A percentile compares a stretch with the other conserved stretches of the same genome.
These are phyloP conservation scores for Albugo laibachii DNA, from an alignment of 352 stramenopile species.

Conservation along the genomic window DNA sequence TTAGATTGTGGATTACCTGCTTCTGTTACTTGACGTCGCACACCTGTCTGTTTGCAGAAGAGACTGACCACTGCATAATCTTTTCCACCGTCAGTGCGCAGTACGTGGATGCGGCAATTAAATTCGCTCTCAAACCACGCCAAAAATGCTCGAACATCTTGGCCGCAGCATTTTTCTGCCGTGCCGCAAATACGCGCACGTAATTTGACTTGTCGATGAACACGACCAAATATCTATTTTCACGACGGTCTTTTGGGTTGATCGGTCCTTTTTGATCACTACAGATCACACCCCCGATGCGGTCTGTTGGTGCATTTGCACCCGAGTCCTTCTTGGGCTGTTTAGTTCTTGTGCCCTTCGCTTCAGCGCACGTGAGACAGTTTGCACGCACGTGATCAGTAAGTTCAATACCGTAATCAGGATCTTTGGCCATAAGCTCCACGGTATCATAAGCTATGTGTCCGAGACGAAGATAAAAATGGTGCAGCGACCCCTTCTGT, in stretches of 20 bases:
- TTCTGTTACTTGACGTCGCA: not conserved
- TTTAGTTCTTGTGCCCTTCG: not conserved
- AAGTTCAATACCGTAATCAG: slow-evolving; percentile 1
- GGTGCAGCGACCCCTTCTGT: slow-evolving; percentile 1
- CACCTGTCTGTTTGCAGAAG: not conserved
- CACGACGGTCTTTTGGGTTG: not conserved
- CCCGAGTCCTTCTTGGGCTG: not conserved
- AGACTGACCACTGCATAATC: not conserved
- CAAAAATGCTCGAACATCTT: not conserved
- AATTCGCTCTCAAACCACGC: not conserved
- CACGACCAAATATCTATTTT: not conserved
- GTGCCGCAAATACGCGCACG: not conserved
- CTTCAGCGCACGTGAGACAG: slow-evolving; percentile 1
- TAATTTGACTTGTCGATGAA: not conserved
- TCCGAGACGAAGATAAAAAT: slow-evolving; percentile 3
- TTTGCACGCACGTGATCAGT: not conserved
- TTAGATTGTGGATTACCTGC: not conserved
- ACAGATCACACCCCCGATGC: not conserved
- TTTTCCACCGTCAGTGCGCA: not conserved
- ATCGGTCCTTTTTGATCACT: not conserved
- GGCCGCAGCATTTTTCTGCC: not conserved
- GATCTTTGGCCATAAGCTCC: not conserved
- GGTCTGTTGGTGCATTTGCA: not conserved
- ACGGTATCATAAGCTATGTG: slow-evolving; percentile 5
- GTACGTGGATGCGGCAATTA: not conserved